phyloP scores from a whole-genome alignment of 202 grass and related monocot species.

The Brachypodium distachyon region DNA sequence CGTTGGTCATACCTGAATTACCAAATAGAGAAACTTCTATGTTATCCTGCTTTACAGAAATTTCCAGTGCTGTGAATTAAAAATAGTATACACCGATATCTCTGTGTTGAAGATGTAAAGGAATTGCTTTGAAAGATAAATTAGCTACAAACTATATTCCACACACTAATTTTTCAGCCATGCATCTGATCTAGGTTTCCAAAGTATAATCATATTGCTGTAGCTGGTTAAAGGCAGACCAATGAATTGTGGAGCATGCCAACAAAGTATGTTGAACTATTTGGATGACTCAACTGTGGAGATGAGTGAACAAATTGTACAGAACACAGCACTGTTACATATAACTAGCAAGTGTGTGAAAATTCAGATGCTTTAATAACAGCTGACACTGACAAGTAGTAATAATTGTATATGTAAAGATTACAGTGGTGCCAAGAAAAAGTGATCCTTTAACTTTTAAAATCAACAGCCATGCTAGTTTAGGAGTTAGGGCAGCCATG shows the following conservation, averaged over 20 bases:
- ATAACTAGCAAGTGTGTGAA: not conserved
- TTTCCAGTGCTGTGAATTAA: not conserved
- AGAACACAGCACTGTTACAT: not conserved
- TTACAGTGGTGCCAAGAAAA: not conserved
- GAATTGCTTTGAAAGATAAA: not conserved
- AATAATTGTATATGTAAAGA: not conserved
- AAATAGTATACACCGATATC: not conserved
- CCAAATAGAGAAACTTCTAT: not conserved
- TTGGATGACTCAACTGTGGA: not conserved
- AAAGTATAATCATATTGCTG: not conserved
- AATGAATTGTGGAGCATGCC: not conserved
- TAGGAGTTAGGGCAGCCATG: not conserved
- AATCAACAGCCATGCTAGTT: not conserved
- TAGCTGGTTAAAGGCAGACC: not conserved
- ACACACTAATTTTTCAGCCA: not conserved
- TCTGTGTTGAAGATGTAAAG: not conserved
- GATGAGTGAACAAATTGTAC: not conserved
- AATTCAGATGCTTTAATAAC: not conserved
- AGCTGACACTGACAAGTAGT: not conserved
- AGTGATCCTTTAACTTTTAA: not conserved
- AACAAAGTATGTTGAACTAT: not conserved
- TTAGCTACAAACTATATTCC: not conserved
- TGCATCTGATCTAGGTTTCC: not conserved
- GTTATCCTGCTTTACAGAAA: conserved; percentile 11
- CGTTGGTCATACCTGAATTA: conserved; percentile 73